Percentiles rank a stretch among this genome's conserved stretches.
These are phyloP conservation scores for Tuber borchii DNA, from an alignment of 495 filamentous ascomycete species.

Conservation along the genomic window DNA sequence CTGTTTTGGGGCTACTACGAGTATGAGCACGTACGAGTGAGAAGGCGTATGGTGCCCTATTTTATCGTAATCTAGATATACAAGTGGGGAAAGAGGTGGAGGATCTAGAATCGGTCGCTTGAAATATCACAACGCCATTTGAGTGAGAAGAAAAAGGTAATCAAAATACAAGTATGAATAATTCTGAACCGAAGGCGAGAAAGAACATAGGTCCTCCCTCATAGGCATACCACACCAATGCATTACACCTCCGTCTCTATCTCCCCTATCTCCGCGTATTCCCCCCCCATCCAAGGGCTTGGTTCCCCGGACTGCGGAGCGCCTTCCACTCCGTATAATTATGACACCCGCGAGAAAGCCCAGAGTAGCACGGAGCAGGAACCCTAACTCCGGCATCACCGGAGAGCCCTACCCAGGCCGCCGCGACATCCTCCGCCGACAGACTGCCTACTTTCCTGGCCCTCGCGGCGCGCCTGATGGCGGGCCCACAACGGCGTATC, in stretches of 20 bases:
- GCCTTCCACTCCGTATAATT: neutral
- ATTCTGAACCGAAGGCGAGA: neutral
- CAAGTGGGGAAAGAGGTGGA: neutral
- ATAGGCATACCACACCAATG: neutral
- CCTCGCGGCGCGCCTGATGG: constrained; percentile 26
- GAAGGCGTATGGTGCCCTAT: neutral
- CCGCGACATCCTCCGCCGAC: constrained; percentile 9
- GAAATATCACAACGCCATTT: neutral
- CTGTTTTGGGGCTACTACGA: neutral
- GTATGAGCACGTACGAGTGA: neutral
- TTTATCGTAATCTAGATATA: neutral
- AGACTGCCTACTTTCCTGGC: constrained; percentile 4
- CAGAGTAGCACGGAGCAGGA: constrained; percentile 3
- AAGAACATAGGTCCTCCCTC: neutral
- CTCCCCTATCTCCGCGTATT: neutral
- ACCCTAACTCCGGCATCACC: constrained; percentile 5
- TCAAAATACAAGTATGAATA: neutral
- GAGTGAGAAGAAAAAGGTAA: neutral
- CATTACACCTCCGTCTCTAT: neutral
- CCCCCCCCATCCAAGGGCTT: constrained; percentile 19
- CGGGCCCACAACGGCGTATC: constrained; percentile 24
- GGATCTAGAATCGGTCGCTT: neutral
- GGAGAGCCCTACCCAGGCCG: constrained; percentile 8
- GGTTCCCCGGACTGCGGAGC: constrained; percentile 7
- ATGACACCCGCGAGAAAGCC: constrained; percentile 20